These are phyloP conservation scores for Collybiopsis confluens DNA, from an alignment of 768 basidiomycete species.

Conservation along the genomic window DNA sequence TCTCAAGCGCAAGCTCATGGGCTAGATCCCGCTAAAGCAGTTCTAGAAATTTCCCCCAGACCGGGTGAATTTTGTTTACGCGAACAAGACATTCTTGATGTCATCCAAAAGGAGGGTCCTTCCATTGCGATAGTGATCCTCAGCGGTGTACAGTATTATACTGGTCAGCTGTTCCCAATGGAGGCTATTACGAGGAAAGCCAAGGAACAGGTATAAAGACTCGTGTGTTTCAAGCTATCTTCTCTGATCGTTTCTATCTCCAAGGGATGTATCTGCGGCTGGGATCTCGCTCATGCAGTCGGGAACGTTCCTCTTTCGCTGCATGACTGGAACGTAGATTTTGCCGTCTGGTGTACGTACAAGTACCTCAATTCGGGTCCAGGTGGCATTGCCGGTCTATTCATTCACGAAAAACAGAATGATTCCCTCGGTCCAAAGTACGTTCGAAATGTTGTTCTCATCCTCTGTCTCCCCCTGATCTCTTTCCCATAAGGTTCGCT, in stretches of 20 bases:
- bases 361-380: conserved; percentile 97
- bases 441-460: conserved; percentile 19
- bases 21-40: conserved; percentile 63
- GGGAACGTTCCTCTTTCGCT: conserved; percentile 89
- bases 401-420: conserved; percentile 82
- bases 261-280: conserved; percentile 86
- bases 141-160: conserved; percentile 95
- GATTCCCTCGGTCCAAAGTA: conserved; percentile 59
- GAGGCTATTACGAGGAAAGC: conserved; percentile 77
- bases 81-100: conserved; percentile 81
- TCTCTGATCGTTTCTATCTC: neutral
- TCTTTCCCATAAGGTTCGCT: conserved; percentile 53
- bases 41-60: conserved; percentile 79
- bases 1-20: conserved; percentile 87
- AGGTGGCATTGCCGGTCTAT: conserved; percentile 95
- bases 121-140: conserved; percentile 89
- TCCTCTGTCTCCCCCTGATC: conserved; percentile 15
- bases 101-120: conserved; percentile 66
- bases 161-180: conserved; percentile 93
- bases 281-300: conserved; percentile 94
- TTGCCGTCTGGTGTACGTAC: conserved; percentile 99
- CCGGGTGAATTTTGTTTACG: conserved; percentile 81
- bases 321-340: conserved; percentile 94
- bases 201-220: conserved; percentile 63
- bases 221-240: too few relatives aligned